A percentile compares a stretch with the other conserved stretches of the same genome.
Conservation (phyloP, 2,329 filamentous ascomycete species). For the Phyllosticta citribraziliensis region DNA sequence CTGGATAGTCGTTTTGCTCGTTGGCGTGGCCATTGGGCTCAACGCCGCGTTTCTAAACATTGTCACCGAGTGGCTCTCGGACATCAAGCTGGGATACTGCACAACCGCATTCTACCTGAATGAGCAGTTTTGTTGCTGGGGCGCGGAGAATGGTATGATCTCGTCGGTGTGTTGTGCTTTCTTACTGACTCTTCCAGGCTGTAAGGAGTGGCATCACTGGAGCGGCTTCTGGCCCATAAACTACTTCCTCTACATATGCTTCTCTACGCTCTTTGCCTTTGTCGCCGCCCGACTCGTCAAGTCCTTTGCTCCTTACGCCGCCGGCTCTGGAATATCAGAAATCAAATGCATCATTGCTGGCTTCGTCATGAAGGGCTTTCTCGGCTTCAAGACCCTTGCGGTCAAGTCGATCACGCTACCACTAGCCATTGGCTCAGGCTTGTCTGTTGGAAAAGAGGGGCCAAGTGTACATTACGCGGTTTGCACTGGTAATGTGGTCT, state of each 20-base stretch:
- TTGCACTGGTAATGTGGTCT: constrained; percentile 94
- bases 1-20: constrained; percentile 94
- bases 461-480: constrained; percentile 99
- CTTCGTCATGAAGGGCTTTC: constrained; percentile 98
- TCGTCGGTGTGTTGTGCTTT: neutral
- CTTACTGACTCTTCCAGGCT: constrained; percentile 43
- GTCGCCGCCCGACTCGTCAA: constrained; percentile 78
- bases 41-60: constrained; percentile 94
- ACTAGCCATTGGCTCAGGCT: constrained; percentile 81
- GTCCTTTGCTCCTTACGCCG: constrained; percentile 87
- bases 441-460: constrained; percentile 94
- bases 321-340: constrained; percentile 92
- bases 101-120: constrained; percentile 94
- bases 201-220: constrained; percentile 83
- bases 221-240: constrained; percentile 68
- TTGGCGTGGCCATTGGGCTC: constrained; percentile 83
- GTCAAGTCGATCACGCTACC: constrained; percentile 93
- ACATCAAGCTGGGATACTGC: constrained; percentile 94
- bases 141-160: constrained; percentile 64
- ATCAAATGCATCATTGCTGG: constrained; percentile 99
- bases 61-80: constrained; percentile 90
- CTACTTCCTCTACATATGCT: constrained; percentile 79
- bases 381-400: constrained; percentile 79
- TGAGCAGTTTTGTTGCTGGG: constrained; percentile 97
- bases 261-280: constrained; percentile 74